Evolutionary conservation across 768 basidiomycete species (phyloP).

Genomic region (Podaxis sp.): DNA sequence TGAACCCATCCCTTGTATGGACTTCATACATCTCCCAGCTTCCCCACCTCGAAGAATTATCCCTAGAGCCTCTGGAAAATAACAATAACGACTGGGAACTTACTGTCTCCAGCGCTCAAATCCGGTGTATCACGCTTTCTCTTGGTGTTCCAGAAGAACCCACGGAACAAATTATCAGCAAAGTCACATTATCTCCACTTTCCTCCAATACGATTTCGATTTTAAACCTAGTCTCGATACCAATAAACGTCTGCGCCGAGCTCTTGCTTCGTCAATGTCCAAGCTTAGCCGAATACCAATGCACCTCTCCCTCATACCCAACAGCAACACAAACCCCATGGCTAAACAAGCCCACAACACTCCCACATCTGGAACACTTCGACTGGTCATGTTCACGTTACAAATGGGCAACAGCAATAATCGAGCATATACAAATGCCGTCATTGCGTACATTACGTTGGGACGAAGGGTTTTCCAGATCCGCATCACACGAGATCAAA

Average conservation of each 20-base stretch:
- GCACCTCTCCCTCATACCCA: neutral
- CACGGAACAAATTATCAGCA: too few relatives aligned
- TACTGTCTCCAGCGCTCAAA: neutral
- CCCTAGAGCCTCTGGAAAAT: neutral
- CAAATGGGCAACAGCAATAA: neutral
- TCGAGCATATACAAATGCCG: neutral
- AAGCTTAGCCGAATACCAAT: neutral
- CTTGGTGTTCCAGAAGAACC: too few relatives aligned
- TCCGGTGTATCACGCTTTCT: neutral
- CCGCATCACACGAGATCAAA: neutral
- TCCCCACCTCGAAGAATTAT: neutral
- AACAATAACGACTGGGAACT: neutral
- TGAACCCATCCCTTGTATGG: neutral
- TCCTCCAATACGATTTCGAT: neutral
- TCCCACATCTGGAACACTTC: neutral
- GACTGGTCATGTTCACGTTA: neutral
- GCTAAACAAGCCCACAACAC: neutral
- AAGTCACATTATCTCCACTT: neutral
- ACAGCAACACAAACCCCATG: neutral
- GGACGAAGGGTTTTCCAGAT: neutral
- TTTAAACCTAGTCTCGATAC: neutral
- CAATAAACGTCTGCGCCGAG: neutral
- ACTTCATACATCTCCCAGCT: neutral
- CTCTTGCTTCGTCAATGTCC: neutral
- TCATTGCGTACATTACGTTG: neutral